Base-by-base conservation (phyloP, 2,329 filamentous ascomycete species). In the Cercospora zeae-maydis region DNA sequence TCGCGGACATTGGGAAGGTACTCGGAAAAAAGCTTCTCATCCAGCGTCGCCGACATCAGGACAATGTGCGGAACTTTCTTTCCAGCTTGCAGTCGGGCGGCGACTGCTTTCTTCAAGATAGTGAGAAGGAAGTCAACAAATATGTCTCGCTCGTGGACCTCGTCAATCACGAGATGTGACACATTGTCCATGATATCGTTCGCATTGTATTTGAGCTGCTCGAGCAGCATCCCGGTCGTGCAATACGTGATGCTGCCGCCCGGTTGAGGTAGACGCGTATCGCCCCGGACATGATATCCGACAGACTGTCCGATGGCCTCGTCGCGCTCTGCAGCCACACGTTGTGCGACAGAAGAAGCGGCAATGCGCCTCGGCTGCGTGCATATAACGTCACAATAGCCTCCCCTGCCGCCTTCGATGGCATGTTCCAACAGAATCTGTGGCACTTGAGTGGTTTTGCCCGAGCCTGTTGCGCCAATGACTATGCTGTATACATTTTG, bases 361-460 rank as follows among this genome's bases (percentile, higher is more conserved):
- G 80, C 81, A 49, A 82, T 78, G 10, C 80, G 75, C 51, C 80
- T 75, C 27, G 80, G 80, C 60, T 83, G 81, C 4, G 81, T 80
- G 65, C 81, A 82, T 7, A 84, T 75, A 58, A 83, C 76, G 61
- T 80, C 81, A 69, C 81, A 83, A 27, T 67, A 58, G 4, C 74
- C 75, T n/a, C 80, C 81, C 13, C 64, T 57, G 1, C 75, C 76
- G 4, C 66, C 62, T 6, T 71, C 66, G 49, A 80, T 81, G 2
- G 78, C 77, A 59, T 82, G 70, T n/a, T 83, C 80, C 1, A 84
- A 70, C 27, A 84, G 63, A n/a, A 84, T 80, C 64, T 83, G 82
- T n/a, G 82, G 81, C 8, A 83, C 75, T 69, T 84, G 82, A 5
- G 80, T 82, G 54, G 72, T 78, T 67, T 82, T 82, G 19, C 81